Conservation (phyloP, 441 rosid genomes). For the Aquilaria agallochum region DNA sequence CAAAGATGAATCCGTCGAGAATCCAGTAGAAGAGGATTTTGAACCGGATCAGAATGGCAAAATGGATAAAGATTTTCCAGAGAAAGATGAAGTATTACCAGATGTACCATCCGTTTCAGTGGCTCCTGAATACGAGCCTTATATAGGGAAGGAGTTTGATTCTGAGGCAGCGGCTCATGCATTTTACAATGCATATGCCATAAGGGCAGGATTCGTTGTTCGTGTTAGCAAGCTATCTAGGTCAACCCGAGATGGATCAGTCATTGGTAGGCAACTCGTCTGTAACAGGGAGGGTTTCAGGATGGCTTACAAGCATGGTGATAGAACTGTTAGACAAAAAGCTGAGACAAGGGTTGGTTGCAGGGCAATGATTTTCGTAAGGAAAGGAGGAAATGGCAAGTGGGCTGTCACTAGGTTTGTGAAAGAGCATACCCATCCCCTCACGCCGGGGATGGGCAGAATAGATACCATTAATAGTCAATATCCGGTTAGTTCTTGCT, state of each 20-base stretch:
- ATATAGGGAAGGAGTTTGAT: constrained; percentile 85
- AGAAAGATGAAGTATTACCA: constrained; percentile 26
- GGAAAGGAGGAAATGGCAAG: constrained; percentile 83
- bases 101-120: constrained; percentile 25
- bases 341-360: constrained; percentile 97
- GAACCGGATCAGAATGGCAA: constrained; percentile 43
- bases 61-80: constrained; percentile 38
- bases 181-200: constrained; percentile 87
- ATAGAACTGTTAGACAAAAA: constrained; percentile 90
- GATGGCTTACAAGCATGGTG: constrained; percentile 80
- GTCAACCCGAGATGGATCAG: constrained; percentile 93
- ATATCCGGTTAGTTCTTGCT: constrained; percentile 77
- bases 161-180: constrained; percentile 94
- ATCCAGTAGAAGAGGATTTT: constrained; percentile 47
- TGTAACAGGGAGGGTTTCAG: constrained; percentile 97
- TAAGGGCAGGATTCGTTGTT: constrained; percentile 76
- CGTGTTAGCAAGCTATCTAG: constrained; percentile 97
- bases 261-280: constrained; percentile 93
- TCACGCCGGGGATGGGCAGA: constrained; percentile 84
- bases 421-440: constrained; percentile 85
- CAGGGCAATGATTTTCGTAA: constrained; percentile 96
- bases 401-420: constrained; percentile 93
- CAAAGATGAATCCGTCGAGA: constrained; percentile 53
- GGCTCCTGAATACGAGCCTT: constrained; percentile 58
- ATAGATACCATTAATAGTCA: constrained; percentile 94